A percentile compares a stretch with the other conserved stretches of the same genome.
phyloP scores from a whole-genome alignment of 208 protist genomes.

The Wallacemonas sp. region DNA sequence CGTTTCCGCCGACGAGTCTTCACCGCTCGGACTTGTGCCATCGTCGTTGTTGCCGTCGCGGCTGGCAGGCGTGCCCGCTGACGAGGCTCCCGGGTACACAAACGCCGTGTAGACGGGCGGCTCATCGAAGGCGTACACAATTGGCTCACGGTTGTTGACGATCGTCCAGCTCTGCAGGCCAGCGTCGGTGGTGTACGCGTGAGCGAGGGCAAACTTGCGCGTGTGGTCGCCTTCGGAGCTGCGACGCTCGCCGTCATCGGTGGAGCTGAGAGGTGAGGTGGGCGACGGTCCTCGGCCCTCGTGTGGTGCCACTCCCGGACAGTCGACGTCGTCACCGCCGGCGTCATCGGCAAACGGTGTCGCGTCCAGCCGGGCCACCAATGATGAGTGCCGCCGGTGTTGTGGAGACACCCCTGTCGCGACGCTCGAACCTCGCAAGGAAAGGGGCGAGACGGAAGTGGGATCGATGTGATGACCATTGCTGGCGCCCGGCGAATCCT shows the following conservation, averaged over 20 bases:
- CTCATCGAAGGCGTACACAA: slow-evolving; percentile 15
- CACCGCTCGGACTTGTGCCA: background rate
- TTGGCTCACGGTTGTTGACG: slow-evolving; percentile 23
- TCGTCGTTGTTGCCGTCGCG: background rate
- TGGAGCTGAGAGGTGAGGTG: background rate
- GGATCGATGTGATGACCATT: background rate
- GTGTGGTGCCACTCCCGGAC: too few species aligned
- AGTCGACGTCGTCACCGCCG: background rate
- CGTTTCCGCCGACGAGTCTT: too few species aligned
- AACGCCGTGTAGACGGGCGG: background rate
- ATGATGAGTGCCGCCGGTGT: slow-evolving; percentile 2
- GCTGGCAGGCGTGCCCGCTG: too few species aligned
- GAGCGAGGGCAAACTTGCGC: slow-evolving; percentile 29
- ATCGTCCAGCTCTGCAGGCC: slow-evolving; percentile 28
- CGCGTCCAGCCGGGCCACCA: slow-evolving; percentile 1
- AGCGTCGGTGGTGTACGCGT: slow-evolving; percentile 25
- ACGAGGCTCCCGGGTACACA: too few species aligned
- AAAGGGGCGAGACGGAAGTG: background rate
- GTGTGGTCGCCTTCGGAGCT: background rate
- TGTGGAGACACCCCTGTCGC: slow-evolving; percentile 1
- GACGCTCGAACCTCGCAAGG: background rate
- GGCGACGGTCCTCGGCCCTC: too few species aligned
- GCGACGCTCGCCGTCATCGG: background rate
- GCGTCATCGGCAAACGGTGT: background rate
- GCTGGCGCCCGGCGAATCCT: too few species aligned